Evolutionary conservation across 805 yeast species (phyloP), one percentile per base, ranked within the genome.

Genomic region (Ascoidea tarda): DNA sequence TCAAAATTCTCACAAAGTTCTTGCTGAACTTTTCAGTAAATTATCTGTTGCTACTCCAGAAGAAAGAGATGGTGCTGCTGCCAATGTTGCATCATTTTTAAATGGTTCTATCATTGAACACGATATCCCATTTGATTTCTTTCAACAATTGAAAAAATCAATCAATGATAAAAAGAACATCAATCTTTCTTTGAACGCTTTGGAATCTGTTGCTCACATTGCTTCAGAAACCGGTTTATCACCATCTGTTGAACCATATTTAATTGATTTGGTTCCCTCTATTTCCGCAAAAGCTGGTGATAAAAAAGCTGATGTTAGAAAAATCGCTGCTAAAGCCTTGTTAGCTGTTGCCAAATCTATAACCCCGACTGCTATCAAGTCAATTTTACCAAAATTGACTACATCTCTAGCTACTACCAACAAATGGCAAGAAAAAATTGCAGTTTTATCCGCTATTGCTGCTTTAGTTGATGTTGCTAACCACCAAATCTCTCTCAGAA

Each of bases 371-470:
- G 84, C 98, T 60, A 81, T 93, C 75, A 93, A 93, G 83, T 81
- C 84, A 61, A 67, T 90, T 65, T 79, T 93, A 69, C 96, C 97
- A 62, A 79, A 77, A 68, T 73, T 93, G 66, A 77, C 87, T 63
- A 69, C 71, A 57, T 73, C 84, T 71, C 78, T 93, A 66, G 67
- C 77, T 53, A 63, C 73, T 67, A 79, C 93, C 65, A 79, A 84
- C 78, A 93, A 93, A 78, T 93, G 99, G 99, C 90, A 90, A 66
- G 98, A 91, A 80, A 93, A 93, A 84, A 84, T 84, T 66, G 86
- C 96, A 63, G 76, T 90, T 65, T 79, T 93, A 71, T 80, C 79
- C 68, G 85, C 96, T 65, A 76, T 93, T 67, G 73, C 96, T 60
- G 80, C 81, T 62, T 78, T 91, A 67, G 99, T 93, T 64, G 95